These are phyloP conservation scores for Dictyostelium firmibasis DNA, from an alignment of 78 protist genomes.

Conservation along the genomic window DNA sequence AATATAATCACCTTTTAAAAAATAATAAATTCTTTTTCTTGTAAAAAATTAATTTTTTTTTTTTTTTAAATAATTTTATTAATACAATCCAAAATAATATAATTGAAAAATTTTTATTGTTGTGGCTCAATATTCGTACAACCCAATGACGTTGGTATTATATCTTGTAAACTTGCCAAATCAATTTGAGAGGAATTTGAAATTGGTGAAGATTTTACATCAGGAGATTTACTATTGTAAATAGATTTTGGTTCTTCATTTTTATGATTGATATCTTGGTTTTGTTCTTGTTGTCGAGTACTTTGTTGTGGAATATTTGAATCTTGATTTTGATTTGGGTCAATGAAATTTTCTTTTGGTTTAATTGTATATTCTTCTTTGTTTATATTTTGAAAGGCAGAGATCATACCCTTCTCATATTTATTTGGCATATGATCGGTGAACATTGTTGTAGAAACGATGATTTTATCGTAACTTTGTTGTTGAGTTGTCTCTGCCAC, in stretches of 20 bases:
- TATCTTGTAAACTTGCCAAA: background rate
- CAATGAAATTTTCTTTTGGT: background rate
- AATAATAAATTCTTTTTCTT: background rate
- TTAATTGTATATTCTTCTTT: background rate
- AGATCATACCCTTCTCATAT: slow-evolving; percentile 57
- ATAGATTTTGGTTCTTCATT: background rate
- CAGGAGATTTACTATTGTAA: background rate
- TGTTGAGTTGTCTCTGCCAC: slow-evolving; percentile 44
- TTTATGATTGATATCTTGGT: background rate
- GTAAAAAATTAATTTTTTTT: background rate
- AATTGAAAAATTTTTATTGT: background rate
- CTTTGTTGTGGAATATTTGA: background rate
- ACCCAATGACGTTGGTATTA: background rate
- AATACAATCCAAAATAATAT: no score
- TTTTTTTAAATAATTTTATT: background rate
- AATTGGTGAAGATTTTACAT: background rate
- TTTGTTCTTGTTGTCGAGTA: background rate
- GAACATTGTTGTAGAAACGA: slow-evolving; percentile 65
- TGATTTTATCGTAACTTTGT: slow-evolving; percentile 40
- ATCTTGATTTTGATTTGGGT: background rate
- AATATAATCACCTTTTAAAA: background rate
- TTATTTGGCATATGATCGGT: slow-evolving; percentile 81
- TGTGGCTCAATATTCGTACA: background rate
- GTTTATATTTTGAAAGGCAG: slow-evolving; percentile 6
- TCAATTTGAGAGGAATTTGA: background rate